Evolutionary conservation across 2,329 filamentous ascomycete genomes (phyloP).

Genomic region (Fusarium sp.): DNA sequence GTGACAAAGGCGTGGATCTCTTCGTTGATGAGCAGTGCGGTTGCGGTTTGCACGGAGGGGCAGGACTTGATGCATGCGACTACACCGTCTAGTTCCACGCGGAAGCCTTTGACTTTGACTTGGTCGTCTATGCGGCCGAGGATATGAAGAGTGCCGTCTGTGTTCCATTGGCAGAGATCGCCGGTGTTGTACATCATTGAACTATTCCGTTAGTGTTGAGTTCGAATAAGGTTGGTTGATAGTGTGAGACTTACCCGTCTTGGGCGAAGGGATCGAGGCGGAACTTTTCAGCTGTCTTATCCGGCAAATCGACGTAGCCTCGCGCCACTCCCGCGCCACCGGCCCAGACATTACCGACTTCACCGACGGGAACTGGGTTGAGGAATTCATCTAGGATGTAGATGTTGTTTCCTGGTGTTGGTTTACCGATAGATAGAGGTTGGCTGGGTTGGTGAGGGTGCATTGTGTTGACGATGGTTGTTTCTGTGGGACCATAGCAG

Average conservation of each 20-base stretch:
- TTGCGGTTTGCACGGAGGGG: conserved; percentile 58
- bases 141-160: conserved; percentile 64
- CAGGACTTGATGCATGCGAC: conserved; percentile 59
- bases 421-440: conserved; percentile 63
- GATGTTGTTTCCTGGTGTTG: conserved; percentile 66
- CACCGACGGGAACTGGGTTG: conserved; percentile 58
- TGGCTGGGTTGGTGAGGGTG: conserved; percentile 52
- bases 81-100: conserved; percentile 70
- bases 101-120: conserved; percentile 70
- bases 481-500: conserved; percentile 69
- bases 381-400: conserved; percentile 63
- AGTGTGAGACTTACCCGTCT: conserved; percentile 56
- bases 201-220: neutral
- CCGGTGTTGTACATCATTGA: conserved; percentile 69
- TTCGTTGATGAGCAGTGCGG: conserved; percentile 58
- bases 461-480: conserved; percentile 69
- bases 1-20: conserved; percentile 64
- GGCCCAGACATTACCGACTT: conserved; percentile 67
- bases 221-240: neutral
- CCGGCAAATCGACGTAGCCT: conserved; percentile 65
- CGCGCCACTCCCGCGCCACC: conserved; percentile 63
- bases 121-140: conserved; percentile 69
- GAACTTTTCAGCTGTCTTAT: conserved; percentile 62
- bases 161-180: conserved; percentile 65
- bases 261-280: conserved; percentile 61